These are phyloP conservation scores for Aureobasidium mangrovei DNA, from an alignment of 2,329 filamentous ascomycete species.

Conservation along the genomic window DNA sequence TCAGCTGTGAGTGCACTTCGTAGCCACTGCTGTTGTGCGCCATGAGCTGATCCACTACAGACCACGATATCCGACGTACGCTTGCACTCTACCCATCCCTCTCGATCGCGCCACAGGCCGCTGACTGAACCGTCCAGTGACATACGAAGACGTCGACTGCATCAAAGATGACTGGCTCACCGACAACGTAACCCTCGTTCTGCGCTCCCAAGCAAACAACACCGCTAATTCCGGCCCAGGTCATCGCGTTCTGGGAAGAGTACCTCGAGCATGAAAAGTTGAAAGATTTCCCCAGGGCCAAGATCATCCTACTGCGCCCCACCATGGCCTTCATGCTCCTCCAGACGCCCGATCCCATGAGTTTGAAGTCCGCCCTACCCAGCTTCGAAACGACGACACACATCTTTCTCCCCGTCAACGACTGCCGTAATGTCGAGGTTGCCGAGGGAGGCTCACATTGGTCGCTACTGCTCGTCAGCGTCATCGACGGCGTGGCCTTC, in stretches of 20 bases:
- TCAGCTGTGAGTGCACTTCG: conserved; percentile 52
- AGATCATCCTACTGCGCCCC: conserved; percentile 84
- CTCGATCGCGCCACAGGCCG: background rate
- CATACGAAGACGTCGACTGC: conserved; percentile 77
- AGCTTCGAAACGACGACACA: conserved; percentile 76
- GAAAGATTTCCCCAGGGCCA: conserved; percentile 65
- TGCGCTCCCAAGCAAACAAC: background rate
- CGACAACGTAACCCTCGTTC: conserved; percentile 61
- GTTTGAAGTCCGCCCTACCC: conserved; percentile 61
- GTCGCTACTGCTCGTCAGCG: conserved; percentile 82
- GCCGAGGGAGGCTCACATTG: conserved; percentile 92
- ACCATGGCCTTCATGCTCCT: conserved; percentile 89
- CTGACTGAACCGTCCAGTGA: conserved; percentile 49
- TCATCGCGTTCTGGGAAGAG: conserved; percentile 97
- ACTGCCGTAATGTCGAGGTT: conserved; percentile 63
- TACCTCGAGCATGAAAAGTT: conserved; percentile 88
- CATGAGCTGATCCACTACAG: conserved; percentile 33
- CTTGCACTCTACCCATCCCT: background rate
- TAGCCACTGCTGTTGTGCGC: background rate
- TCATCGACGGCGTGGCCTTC: conserved; percentile 84
- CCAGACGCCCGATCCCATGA: conserved; percentile 53
- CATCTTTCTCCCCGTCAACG: conserved; percentile 92
- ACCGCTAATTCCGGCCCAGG: conserved; percentile 40
- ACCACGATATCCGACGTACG: conserved; percentile 57
- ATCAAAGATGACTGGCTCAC: conserved; percentile 93